Conservation (phyloP, 164 flowering plant species). For the Aristolochia contorta region DNA sequence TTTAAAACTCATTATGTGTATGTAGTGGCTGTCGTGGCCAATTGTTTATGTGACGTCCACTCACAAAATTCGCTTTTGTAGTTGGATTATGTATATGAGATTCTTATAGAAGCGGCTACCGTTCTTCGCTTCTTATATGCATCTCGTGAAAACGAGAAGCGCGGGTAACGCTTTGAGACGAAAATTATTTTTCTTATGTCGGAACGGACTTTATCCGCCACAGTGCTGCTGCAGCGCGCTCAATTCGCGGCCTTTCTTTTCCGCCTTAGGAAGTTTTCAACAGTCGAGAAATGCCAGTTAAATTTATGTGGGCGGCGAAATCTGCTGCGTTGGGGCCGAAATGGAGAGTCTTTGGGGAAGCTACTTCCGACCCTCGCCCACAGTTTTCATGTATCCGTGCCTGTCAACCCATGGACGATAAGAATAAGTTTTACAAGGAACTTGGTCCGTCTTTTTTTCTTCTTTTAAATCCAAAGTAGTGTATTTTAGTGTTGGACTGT, state of each 20-base stretch:
- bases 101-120: too few relatives aligned
- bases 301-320: slow-evolving; percentile 11
- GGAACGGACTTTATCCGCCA: too few relatives aligned
- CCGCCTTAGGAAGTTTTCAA: too few relatives aligned
- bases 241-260: background rate
- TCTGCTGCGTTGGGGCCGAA: slow-evolving; percentile 10
- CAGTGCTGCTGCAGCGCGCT: background rate
- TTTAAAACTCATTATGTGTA: too few relatives aligned
- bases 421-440: slow-evolving; percentile 51
- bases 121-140: too few relatives aligned
- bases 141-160: too few relatives aligned
- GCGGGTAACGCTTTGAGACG: too few relatives aligned
- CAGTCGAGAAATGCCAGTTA: slow-evolving; percentile 5
- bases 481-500: background rate
- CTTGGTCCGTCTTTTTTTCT: slow-evolving; percentile 33
- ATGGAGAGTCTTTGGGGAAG: slow-evolving; percentile 10
- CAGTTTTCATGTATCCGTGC: slow-evolving; percentile 32
- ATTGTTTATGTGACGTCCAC: too few relatives aligned
- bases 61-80: background rate
- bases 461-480: background rate
- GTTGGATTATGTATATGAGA: background rate
- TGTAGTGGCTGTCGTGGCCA: too few relatives aligned
- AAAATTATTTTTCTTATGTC: too few relatives aligned
- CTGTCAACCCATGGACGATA: slow-evolving; percentile 41
- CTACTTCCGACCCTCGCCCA: slow-evolving; percentile 6